Base-by-base conservation (phyloP, 495 filamentous ascomycete species). In the Podospora anserina region DNA sequence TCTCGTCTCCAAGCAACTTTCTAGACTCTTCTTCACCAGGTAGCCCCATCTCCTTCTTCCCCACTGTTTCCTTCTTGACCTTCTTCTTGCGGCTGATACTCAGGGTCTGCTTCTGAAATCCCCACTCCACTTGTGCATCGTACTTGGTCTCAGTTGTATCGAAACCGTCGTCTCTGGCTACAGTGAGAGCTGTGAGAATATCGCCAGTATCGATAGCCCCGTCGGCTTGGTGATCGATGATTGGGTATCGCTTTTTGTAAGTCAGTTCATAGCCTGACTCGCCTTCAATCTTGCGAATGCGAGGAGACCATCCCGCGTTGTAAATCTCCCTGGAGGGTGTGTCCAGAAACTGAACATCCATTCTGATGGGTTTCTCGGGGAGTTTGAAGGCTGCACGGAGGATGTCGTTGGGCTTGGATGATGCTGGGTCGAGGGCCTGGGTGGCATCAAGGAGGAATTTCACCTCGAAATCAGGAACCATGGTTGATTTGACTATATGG, bases 291-390 rank as follows among this genome's bases (percentile, higher is more conserved):
- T 76, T 77, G 68, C 77, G 75, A 66, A 79, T 74, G 58, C 77
- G 77, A 44, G 68, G 70, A 55, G 69, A 74, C 77, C 77, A 79
- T 63, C 74, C 75, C n/a, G 69, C 62, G 32, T 64, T 67, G 69
- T 77, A 74, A 58, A 79, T 68, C 4, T 74, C 70, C 54, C 74
- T 68, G 23, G 63, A 13, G 63, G n/a, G 20, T 18, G 69, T 79
- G 70, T 79, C 77, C 66, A 76, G 69, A 66, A 72, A 79, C 60
- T 76, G 75, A 5, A 79, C 72, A 66, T 76, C 73, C 66, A 63
- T 34, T 19, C 34, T 63, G 28, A 26, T 63, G 32, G 61, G 11
- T 18, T 62, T 62, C 3, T 49, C 61, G 27, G 27, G 27, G 16
- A 63, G 15, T 19, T 9, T 19, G 57, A 77, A 74, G 44, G 69